A percentile compares a stretch with the other conserved stretches of the same genome.
These are phyloP conservation scores for Colletotrichum sp. DNA, from an alignment of 2,329 filamentous ascomycete species.

Conservation along the genomic window DNA sequence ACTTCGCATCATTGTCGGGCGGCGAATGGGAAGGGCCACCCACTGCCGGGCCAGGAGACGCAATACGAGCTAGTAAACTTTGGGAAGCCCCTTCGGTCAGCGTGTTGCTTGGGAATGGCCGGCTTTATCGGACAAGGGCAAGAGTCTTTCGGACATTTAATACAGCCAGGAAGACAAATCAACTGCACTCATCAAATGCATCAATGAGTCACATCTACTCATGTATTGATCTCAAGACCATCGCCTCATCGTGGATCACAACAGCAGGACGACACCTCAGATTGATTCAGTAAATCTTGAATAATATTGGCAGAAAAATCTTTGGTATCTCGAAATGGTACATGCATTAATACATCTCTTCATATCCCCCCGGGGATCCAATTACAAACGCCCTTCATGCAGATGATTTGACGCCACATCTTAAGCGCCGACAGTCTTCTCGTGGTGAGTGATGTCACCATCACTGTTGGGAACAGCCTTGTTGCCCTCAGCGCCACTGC, in stretches of 20 bases:
- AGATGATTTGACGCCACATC: not conserved
- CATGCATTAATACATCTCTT: not conserved
- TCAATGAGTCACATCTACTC: not conserved
- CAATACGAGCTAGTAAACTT: not conserved
- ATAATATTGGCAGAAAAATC: not conserved
- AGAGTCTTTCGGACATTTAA: not conserved
- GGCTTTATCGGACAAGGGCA: not conserved
- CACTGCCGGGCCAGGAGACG: not conserved
- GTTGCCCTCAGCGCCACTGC: slow-evolving; percentile 20
- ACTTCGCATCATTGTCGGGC: not conserved
- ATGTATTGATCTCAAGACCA: not conserved
- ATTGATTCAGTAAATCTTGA: not conserved
- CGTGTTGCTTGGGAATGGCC: not conserved
- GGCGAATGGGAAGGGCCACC: not conserved
- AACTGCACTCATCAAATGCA: not conserved
- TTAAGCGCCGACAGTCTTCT: slow-evolving; percentile 4
- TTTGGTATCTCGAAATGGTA: slow-evolving; percentile 4
- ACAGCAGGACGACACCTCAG: not conserved
- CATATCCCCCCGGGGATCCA: not conserved
- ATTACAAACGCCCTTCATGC: not conserved
- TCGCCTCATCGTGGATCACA: accelerated
- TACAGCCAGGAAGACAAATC: accelerated
- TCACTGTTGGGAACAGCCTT: slow-evolving; percentile 9
- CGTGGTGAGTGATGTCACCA: slow-evolving; percentile 13
- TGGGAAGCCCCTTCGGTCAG: not conserved